Conservation (phyloP, 2,329 filamentous ascomycete genomes). For the Apiospora pterosperma region DNA sequence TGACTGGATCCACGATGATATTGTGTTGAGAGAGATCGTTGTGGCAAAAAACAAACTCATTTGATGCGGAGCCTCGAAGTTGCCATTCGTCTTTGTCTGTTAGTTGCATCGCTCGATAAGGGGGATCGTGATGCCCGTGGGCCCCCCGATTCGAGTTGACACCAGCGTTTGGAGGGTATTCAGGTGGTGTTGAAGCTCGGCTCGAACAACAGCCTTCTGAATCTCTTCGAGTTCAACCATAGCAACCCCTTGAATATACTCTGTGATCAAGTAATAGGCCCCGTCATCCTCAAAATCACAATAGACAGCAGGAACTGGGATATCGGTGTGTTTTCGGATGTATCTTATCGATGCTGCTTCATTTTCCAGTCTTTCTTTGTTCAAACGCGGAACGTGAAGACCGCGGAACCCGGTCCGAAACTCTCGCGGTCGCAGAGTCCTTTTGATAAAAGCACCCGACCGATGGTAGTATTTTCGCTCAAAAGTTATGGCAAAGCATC, state of each 20-base stretch:
- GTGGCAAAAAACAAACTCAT: not conserved
- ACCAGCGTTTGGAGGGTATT: constrained; percentile 23
- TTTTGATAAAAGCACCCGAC: constrained; percentile 26
- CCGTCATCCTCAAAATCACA: constrained; percentile 27
- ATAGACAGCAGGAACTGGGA: constrained; percentile 24
- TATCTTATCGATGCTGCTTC: constrained; percentile 25
- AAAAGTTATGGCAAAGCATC: constrained; percentile 20
- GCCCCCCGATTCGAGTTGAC: constrained; percentile 25
- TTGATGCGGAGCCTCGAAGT: not conserved
- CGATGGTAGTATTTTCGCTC: constrained; percentile 28
- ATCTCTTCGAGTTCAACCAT: constrained; percentile 25
- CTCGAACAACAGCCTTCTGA: constrained; percentile 19
- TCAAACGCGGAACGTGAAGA: constrained; percentile 25
- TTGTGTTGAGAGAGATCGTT: constrained; percentile 9
- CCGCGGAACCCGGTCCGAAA: constrained; percentile 24
- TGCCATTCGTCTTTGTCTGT: not conserved
- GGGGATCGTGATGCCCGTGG: constrained; percentile 27
- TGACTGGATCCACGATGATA: constrained; percentile 9
- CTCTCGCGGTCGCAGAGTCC: constrained; percentile 26
- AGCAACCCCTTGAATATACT: constrained; percentile 25
- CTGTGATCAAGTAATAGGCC: constrained; percentile 26
- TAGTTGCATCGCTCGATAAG: constrained; percentile 1
- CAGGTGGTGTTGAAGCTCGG: constrained; percentile 23
- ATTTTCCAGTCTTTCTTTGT: constrained; percentile 25
- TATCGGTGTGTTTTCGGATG: constrained; percentile 20